Percentiles rank a stretch among this genome's conserved stretches.
Evolutionary conservation across 306 rosid genomes (phyloP).

Genomic region (Trifolium repens): DNA sequence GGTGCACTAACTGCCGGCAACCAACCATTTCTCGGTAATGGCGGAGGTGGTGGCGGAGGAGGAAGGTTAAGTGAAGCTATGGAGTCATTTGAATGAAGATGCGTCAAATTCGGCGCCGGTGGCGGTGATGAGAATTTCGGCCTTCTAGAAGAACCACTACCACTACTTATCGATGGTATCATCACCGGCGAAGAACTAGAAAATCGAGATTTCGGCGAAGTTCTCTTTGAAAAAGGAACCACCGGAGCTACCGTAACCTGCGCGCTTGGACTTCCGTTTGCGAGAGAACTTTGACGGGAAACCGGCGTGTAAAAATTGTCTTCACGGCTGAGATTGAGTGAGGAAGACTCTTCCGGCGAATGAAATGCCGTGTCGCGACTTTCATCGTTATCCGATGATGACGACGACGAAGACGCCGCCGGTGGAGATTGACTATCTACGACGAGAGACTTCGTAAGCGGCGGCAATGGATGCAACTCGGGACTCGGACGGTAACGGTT

Average conservation of each 20-base stretch:
- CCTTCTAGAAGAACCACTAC: slow-evolving; percentile 45
- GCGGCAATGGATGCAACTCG: slow-evolving; percentile 89
- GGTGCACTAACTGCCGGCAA: slow-evolving; percentile 39
- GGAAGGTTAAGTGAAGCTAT: slow-evolving; percentile 45
- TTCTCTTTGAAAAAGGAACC: slow-evolving; percentile 73
- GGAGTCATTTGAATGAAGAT: slow-evolving; percentile 54
- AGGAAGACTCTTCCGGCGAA: slow-evolving; percentile 64
- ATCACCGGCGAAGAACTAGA: slow-evolving; percentile 53
- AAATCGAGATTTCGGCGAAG: slow-evolving; percentile 80
- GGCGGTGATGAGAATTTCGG: slow-evolving; percentile 77
- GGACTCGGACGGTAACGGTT: slow-evolving; percentile 90
- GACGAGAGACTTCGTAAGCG: slow-evolving; percentile 48
- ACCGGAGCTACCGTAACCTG: slow-evolving; percentile 31
- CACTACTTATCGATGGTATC: slow-evolving; percentile 10
- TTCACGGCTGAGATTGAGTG: slow-evolving; percentile 52
- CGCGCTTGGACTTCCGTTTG: slow-evolving; percentile 45
- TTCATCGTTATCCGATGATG: slow-evolving; percentile 50
- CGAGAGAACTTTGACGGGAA: slow-evolving; percentile 57
- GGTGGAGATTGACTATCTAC: slow-evolving; percentile 57
- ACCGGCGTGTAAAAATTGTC: slow-evolving; percentile 69
- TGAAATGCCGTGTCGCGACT: slow-evolving; percentile 72
- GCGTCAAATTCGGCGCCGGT: slow-evolving; percentile 65
- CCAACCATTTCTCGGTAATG: slow-evolving; percentile 43
- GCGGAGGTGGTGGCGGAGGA: slow-evolving; percentile 49
- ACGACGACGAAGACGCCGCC: slow-evolving; percentile 43